phyloP scores from a whole-genome alignment of 1,284 basidiomycete species.

The Abortiporus biennis region DNA sequence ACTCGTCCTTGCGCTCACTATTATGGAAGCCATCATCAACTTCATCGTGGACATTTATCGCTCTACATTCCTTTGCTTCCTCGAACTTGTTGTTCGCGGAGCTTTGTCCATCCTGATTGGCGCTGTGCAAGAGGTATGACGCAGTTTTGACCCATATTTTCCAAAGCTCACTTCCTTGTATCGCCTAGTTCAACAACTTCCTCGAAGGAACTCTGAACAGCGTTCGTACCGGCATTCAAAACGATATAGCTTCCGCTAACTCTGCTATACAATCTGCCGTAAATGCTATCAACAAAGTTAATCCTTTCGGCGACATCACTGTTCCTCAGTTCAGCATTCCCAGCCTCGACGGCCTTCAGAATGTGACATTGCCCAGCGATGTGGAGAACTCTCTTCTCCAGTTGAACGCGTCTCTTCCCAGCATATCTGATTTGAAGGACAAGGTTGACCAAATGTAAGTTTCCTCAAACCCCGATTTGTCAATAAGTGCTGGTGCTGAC shows the following conservation, averaged over 20 bases:
- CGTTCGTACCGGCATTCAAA: slow-evolving; percentile 66
- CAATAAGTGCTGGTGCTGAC: slow-evolving; percentile 12
- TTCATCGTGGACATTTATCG: slow-evolving; percentile 92
- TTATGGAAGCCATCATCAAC: slow-evolving; percentile 83
- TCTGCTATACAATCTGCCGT: slow-evolving; percentile 61
- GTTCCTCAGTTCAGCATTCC: slow-evolving; percentile 71
- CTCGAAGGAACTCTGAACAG: slow-evolving; percentile 55
- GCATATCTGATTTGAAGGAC: slow-evolving; percentile 69
- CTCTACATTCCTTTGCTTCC: slow-evolving; percentile 86
- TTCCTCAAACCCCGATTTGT: neutral
- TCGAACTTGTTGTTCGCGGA: slow-evolving; percentile 85
- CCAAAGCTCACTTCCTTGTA: slow-evolving; percentile 10
- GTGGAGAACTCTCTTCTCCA: slow-evolving; percentile 69
- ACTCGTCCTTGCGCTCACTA: slow-evolving; percentile 68
- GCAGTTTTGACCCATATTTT: no score
- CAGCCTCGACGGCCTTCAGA: slow-evolving; percentile 64
- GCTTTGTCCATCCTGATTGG: slow-evolving; percentile 75
- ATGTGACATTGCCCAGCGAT: slow-evolving; percentile 77
- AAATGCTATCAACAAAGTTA: slow-evolving; percentile 64
- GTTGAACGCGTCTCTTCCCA: slow-evolving; percentile 81
- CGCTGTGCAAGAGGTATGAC: slow-evolving; percentile 76
- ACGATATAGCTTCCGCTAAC: slow-evolving; percentile 65
- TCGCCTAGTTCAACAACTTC: slow-evolving; percentile 59
- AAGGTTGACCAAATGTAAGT: slow-evolving; percentile 69
- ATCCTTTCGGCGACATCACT: slow-evolving; percentile 59